Evolutionary conservation across 106 monocot species (phyloP), one percentile per base, ranked within the genome.

Genomic region (Phalaenopsis aphrodite): DNA sequence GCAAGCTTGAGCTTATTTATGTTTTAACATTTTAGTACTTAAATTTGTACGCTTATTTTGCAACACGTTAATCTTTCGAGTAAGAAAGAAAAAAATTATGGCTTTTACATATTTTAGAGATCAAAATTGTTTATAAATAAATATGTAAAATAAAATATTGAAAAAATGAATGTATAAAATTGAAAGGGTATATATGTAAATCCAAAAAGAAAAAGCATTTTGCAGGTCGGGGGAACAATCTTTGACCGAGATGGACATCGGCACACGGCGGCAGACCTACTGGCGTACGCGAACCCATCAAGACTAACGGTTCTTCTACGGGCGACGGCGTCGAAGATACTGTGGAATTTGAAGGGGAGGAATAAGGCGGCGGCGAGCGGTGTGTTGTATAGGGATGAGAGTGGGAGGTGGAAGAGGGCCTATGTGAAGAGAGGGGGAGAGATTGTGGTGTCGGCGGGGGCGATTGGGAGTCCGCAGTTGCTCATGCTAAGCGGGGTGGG

Each of bases 401-500:
- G 5, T 2, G 92, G 95, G 8, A 66, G 2, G 39, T 4, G 0
- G 39, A 88, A 90, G 80, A 68, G 75, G 56, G 92, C 87, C 3
- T 92, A 95, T 75, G 72, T 95, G 14, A 87, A 75, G 12, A 64
- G 77, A 16, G 23, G 81, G 19, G 85, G 79, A 41, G 92, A 92
- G 78, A 81, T 92, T 68, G 86, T 92, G 42, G 12, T 95, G 16
- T 81, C 89, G 3, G 90, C 92, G 3, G 92, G 95, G 18, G 90
- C 95, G 1, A 15, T 95, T 2, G 95, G 95, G 8, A 92, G 90
- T 79, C 95, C 95, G 39, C 92, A 89, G 80, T 66, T 95, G 23
- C 88, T 95, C 47, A 95, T 95, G 90, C 82, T 95, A 41, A 95
- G 90, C 73, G 90, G 95, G 21, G 58, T 92, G 30, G 92, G 95